Conservation (phyloP, 176 grass and related monocot species). For the Poa pratensis region DNA sequence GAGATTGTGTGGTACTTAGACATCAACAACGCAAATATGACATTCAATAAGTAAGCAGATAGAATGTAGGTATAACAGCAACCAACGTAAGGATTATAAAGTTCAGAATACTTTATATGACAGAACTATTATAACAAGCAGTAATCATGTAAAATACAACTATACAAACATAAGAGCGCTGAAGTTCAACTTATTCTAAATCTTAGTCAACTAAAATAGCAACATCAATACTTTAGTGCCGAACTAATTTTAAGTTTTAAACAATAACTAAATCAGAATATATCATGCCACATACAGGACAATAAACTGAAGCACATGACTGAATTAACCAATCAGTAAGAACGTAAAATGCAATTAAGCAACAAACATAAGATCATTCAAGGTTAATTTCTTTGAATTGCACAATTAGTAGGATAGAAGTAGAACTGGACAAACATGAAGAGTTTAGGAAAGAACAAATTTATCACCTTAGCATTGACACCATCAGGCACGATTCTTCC, state of each 20-base stretch:
- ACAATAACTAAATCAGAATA: background rate
- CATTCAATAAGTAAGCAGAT: background rate
- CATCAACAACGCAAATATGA: background rate
- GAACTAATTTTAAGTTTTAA: background rate
- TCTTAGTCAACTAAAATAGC: background rate
- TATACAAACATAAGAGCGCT: background rate
- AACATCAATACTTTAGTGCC: background rate
- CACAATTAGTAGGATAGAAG: background rate
- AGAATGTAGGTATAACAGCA: background rate
- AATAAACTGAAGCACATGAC: background rate
- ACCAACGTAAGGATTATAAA: background rate
- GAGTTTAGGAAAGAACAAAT: background rate
- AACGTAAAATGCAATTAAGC: background rate
- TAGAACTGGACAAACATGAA: background rate
- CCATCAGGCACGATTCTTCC: slow-evolving; percentile 42
- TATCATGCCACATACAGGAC: background rate
- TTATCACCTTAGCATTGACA: slow-evolving; percentile 22
- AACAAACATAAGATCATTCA: background rate
- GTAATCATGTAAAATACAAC: background rate
- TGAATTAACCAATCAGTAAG: background rate
- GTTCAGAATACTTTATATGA: background rate
- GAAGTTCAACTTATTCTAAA: background rate
- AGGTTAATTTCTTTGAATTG: background rate
- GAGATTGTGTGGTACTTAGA: background rate
- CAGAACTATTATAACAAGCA: slow-evolving; percentile 4